A percentile compares a stretch with the other conserved stretches of the same genome.
These are phyloP conservation scores for Reticulascus tulasneorum DNA, from an alignment of 2,329 filamentous ascomycete genomes.

Conservation along the genomic window DNA sequence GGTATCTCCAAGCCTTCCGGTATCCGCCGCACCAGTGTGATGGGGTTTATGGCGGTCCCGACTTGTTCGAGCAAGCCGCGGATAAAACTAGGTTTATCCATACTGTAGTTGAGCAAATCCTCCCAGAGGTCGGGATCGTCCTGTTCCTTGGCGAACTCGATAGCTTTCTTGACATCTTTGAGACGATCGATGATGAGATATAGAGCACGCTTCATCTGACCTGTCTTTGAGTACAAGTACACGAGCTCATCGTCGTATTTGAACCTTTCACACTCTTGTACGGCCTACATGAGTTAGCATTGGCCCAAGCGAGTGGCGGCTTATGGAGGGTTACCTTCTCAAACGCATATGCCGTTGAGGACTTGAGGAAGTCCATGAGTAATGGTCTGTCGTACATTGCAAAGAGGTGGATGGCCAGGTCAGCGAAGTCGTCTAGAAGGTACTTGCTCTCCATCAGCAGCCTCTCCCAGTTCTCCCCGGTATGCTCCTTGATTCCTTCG, in stretches of 20 bases:
- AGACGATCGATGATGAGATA: slow-evolving; percentile 93
- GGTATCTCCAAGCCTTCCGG: slow-evolving; percentile 91
- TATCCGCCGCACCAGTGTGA: slow-evolving; percentile 83
- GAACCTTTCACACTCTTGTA: slow-evolving; percentile 71
- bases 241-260: slow-evolving; percentile 92
- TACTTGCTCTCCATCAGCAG: slow-evolving; percentile 57
- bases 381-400: slow-evolving; percentile 75
- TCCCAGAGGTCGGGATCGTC: slow-evolving; percentile 93
- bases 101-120: slow-evolving; percentile 88
- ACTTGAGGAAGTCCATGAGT: slow-evolving; percentile 82
- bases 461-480: slow-evolving; percentile 51
- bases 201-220: slow-evolving; percentile 85
- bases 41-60: slow-evolving; percentile 88
- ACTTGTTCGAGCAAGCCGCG: slow-evolving; percentile 88
- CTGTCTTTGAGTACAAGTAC: slow-evolving; percentile 90
- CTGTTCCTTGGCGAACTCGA: slow-evolving; percentile 90
- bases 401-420: slow-evolving; percentile 82
- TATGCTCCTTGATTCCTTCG: slow-evolving; percentile 55
- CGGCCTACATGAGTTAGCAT: slow-evolving; percentile 42
- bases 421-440: slow-evolving; percentile 81
- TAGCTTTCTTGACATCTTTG: slow-evolving; percentile 85
- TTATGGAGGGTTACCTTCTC: slow-evolving; percentile 55
- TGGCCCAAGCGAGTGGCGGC: too few relatives aligned
- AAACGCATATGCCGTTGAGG: slow-evolving; percentile 83
- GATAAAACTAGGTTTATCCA: slow-evolving; percentile 97